Evolutionary conservation across 495 filamentous ascomycete genomes (phyloP).

Genomic region (Podospora comata): DNA sequence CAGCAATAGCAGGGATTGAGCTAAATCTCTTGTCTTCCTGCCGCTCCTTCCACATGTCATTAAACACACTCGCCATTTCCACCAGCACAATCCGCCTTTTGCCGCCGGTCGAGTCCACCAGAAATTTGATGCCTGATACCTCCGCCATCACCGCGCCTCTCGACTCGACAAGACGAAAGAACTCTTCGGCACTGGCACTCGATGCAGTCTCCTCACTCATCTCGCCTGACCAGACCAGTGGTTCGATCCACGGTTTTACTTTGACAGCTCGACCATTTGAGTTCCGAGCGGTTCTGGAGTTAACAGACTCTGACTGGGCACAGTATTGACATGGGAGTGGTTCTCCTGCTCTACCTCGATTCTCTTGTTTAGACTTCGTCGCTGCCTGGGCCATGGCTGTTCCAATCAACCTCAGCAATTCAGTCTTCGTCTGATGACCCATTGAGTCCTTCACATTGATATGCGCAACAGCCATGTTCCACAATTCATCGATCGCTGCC

Average conservation of each 20-base stretch:
- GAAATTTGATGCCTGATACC: not conserved
- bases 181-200: not conserved
- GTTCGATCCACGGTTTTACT: constrained; percentile 8
- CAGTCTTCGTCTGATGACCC: not conserved
- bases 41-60: constrained; percentile 1
- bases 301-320: constrained; percentile 10
- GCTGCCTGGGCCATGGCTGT: not conserved
- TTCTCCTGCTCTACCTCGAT: not conserved
- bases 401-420: not conserved
- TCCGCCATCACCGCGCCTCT: not conserved
- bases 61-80: constrained; percentile 7
- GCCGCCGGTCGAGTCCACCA: constrained; percentile 3
- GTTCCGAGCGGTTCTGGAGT: not conserved
- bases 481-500: not conserved
- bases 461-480: too few relatives aligned
- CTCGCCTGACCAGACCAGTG: constrained; percentile 4
- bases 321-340: constrained; percentile 11
- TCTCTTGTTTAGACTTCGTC: not conserved
- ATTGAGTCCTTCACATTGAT: too few relatives aligned
- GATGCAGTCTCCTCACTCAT: not conserved
- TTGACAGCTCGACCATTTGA: not conserved
- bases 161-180: not conserved
- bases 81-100: constrained; percentile 9
- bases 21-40: not conserved
- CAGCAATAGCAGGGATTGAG: not conserved